Evolutionary conservation across 192 early-diverging fungal species (phyloP).

Genomic region (Powellomyces hirtus): DNA sequence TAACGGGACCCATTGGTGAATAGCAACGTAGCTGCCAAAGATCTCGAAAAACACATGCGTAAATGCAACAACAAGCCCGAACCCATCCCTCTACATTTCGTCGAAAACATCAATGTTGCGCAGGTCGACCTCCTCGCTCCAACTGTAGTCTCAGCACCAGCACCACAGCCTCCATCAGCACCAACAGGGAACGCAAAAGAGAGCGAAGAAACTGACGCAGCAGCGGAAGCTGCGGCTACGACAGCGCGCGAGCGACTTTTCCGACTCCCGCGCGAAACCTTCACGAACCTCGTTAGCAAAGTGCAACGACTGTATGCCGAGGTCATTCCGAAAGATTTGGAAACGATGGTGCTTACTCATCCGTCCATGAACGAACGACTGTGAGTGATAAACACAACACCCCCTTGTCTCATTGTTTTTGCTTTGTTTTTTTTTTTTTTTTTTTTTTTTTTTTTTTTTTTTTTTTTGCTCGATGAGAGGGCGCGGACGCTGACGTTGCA

Average conservation of each 20-base stretch:
- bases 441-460: too few species aligned
- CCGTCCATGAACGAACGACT: slow-evolving; percentile 17
- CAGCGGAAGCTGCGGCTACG: neutral
- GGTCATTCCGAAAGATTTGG: neutral
- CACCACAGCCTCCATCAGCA: neutral
- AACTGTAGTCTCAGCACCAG: too few species aligned
- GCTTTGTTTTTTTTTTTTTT: too few species aligned
- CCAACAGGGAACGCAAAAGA: too few species aligned
- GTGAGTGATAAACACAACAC: too few species aligned
- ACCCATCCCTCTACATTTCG: slow-evolving; percentile 34
- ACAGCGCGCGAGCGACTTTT: slow-evolving; percentile 1
- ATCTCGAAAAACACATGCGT: slow-evolving; percentile 60
- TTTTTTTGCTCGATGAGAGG: neutral
- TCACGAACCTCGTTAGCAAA: slow-evolving; percentile 22
- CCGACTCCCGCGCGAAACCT: slow-evolving; percentile 8
- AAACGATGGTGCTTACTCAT: slow-evolving; percentile 29
- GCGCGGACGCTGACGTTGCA: too few species aligned
- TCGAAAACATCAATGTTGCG: slow-evolving; percentile 47
- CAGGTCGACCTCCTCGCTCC: too few species aligned
- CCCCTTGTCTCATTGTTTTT: too few species aligned
- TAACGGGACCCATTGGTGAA: neutral
- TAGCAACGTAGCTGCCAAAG: slow-evolving; percentile 52
- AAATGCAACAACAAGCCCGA: slow-evolving; percentile 66
- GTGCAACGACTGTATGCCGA: slow-evolving; percentile 16
- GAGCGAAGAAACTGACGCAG: neutral